phyloP scores from a whole-genome alignment of 345 rosid genomes.

The Kandelia obovata region DNA sequence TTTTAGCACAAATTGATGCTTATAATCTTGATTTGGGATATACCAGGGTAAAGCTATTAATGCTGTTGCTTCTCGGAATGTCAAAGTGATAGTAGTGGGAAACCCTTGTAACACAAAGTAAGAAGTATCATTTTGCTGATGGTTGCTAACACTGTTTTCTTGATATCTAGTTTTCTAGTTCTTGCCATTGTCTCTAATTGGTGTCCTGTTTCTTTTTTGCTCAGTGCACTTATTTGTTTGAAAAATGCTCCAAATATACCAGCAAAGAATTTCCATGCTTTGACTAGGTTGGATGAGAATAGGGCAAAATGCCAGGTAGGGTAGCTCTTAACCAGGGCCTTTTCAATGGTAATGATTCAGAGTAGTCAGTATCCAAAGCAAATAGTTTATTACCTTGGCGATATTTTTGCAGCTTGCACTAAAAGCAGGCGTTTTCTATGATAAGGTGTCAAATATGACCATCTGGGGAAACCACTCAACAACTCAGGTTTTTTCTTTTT shows the following conservation, averaged over 20 bases:
- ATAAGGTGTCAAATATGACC: slow-evolving; percentile 89
- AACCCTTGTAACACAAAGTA: slow-evolving; percentile 99
- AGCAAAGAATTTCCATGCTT: slow-evolving; percentile 90
- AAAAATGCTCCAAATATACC: slow-evolving; percentile 98
- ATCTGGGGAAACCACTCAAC: slow-evolving; percentile 99
- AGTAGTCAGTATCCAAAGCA: neutral
- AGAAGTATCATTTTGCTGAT: slow-evolving; percentile 19
- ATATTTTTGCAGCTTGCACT: slow-evolving; percentile 69
- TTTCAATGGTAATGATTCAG: neutral
- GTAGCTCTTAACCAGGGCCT: neutral
- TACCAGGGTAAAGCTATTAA: slow-evolving; percentile 85
- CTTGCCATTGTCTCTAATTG: neutral
- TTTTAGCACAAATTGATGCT: neutral
- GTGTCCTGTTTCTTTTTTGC: slow-evolving; percentile 9
- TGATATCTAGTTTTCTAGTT: neutral
- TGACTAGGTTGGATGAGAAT: slow-evolving; percentile 92
- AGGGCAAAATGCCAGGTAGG: slow-evolving; percentile 97
- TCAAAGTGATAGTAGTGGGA: slow-evolving; percentile 93
- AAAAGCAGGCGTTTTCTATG: slow-evolving; percentile 94
- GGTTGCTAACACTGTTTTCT: neutral
- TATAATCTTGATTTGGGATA: slow-evolving; percentile 9
- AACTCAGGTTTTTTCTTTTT: slow-evolving; percentile 61
- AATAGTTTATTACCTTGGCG: neutral
- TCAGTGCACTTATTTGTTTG: slow-evolving; percentile 88
- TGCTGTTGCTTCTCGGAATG: slow-evolving; percentile 79